These are phyloP conservation scores for Ogataea degrootiae DNA, from an alignment of 805 yeast species.

Conservation along the genomic window DNA sequence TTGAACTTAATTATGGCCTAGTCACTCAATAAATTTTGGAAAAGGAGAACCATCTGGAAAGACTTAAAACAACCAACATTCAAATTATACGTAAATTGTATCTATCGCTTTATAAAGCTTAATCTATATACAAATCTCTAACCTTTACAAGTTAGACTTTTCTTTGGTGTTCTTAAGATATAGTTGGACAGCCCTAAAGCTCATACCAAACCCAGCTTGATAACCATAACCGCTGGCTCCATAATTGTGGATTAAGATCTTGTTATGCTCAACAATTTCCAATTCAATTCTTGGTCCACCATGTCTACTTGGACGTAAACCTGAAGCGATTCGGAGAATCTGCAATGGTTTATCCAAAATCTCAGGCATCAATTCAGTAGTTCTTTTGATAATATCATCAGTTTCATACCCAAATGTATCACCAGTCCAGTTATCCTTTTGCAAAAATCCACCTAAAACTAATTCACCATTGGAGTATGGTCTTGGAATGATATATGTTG, in stretches of 20 bases:
- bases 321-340: constrained; percentile 62
- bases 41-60: too few species aligned
- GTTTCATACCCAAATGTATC: constrained; percentile 47
- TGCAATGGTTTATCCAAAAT: constrained; percentile 39
- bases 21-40: too few species aligned
- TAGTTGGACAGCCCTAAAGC: constrained; percentile 38
- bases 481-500: constrained; percentile 71
- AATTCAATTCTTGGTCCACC: constrained; percentile 73
- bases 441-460: constrained; percentile 72
- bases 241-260: constrained; percentile 58
- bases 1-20: too few species aligned
- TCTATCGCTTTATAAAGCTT: too few species aligned
- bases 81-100: too few species aligned
- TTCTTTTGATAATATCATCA: constrained; percentile 46
- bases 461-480: constrained; percentile 63
- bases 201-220: constrained; percentile 64
- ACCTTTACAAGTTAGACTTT: too few species aligned
- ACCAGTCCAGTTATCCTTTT: constrained; percentile 56
- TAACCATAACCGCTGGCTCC: constrained; percentile 68
- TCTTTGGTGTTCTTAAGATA: constrained; percentile 1
- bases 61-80: too few species aligned
- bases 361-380: constrained; percentile 47
- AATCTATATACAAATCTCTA: too few species aligned
- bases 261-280: constrained; percentile 39
- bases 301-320: constrained; percentile 69